Evolutionary conservation across 148 eudicot genomes (phyloP).

Genomic region (Pharnaceum exiguum): DNA sequence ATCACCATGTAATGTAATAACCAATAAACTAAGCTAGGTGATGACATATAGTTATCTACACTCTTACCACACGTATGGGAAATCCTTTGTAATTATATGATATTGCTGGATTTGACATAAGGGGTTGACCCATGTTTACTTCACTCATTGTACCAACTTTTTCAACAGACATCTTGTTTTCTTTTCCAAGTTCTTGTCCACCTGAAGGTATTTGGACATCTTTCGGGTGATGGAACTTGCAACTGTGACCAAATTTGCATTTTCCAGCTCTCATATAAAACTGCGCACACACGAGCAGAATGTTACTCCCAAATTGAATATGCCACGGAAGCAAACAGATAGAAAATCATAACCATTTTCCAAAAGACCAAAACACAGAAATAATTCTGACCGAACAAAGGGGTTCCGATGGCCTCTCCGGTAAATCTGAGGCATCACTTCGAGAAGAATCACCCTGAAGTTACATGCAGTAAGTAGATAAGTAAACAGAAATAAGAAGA

Average conservation of each 20-base stretch:
- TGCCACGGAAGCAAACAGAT: neutral
- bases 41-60: neutral
- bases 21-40: neutral
- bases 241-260: conserved; percentile 78
- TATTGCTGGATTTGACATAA: conserved; percentile 37
- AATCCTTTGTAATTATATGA: conserved; percentile 83
- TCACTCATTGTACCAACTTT: conserved; percentile 26
- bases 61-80: conserved; percentile 70
- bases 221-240: conserved; percentile 96
- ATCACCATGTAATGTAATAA: neutral
- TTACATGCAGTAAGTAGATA: conserved; percentile 10
- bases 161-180: conserved; percentile 26
- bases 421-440: conserved; percentile 39
- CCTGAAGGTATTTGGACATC: conserved; percentile 47
- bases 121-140: conserved; percentile 29
- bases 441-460: conserved; percentile 48
- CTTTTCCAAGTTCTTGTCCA: conserved; percentile 36
- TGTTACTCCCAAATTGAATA: neutral
- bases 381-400: conserved; percentile 65
- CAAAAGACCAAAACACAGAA: neutral
- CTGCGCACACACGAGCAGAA: conserved; percentile 36
- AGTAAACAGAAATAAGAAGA: neutral
- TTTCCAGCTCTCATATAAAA: conserved; percentile 78
- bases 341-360: neutral
- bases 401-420: conserved; percentile 95